Base-by-base conservation (phyloP, 1,139 yeast species). In the Geotrichum cucujoidarum region DNA sequence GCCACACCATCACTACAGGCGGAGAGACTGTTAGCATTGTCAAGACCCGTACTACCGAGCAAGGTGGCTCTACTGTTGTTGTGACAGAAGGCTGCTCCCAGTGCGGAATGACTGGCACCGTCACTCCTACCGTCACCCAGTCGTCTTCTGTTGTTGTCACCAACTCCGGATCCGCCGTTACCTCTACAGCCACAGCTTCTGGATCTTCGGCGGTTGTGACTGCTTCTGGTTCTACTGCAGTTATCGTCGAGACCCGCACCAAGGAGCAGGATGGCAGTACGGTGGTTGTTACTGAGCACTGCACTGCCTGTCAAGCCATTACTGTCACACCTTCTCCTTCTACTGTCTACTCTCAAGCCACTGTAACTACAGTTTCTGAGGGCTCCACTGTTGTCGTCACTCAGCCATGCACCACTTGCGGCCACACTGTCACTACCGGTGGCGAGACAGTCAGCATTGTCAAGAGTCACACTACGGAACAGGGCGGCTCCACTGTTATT, bases 51-150 rank as follows among this genome's bases (percentile, higher is more conserved):
- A 32, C 31, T 2, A 43, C 47, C 14, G 42, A 21, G 29, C 32
- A 30, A 16, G 42, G 21, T 21, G 47, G 47, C 4, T n/a, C 25
- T n/a, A 37, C 47, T 16, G 21, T 37, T 13, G 37, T 40, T n/a
- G 17, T 24, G 13, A 43, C 47, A 13, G 42, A 43, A 22, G n/a
- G 30, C 16, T 43, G 47, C 14, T 18, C 32, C 14, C 35, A 40
- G 13, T 43, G 47, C 21, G 21, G 34, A 24, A 43, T n/a, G 16
- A 37, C 48, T 24, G 25, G 40, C 24, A 44, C 43, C n/a, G n/a
- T 31, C 2, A 24, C 33, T 2, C 39, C 39, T 24, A 11, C 31
- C 13, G 21, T 30, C 11, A 24, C 18, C 16, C 24, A 42, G 14
- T 7, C 30, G 8, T 8, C 14, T 21, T 29, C 17, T 8, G 30